Conservation (phyloP, 2,329 filamentous ascomycete genomes). For the Daldinia sp. region DNA sequence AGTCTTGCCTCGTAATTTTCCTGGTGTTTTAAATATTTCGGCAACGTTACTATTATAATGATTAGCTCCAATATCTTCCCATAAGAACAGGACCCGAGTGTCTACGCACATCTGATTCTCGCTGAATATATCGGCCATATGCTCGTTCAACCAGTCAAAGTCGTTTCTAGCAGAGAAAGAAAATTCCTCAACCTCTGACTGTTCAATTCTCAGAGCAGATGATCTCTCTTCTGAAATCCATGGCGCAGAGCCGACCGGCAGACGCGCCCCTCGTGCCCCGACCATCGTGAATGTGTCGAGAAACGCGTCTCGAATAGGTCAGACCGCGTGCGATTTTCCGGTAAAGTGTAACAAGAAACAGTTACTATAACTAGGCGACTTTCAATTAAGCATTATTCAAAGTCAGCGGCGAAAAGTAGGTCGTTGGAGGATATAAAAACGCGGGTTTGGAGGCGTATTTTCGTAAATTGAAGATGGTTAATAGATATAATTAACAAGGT, state of each 20-base stretch:
- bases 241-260: slow-evolving; percentile 79
- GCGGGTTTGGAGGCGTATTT: slow-evolving; percentile 12
- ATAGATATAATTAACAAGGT: slow-evolving; percentile 22
- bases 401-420: slow-evolving; percentile 8
- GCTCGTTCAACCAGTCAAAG: slow-evolving; percentile 97
- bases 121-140: slow-evolving; percentile 94
- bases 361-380: slow-evolving; percentile 5
- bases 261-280: slow-evolving; percentile 55
- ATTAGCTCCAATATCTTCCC: slow-evolving; percentile 42
- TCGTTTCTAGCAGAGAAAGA: slow-evolving; percentile 92
- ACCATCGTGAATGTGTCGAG: slow-evolving; percentile 43
- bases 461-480: slow-evolving; percentile 14
- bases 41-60: slow-evolving; percentile 74
- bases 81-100: neutral
- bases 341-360: slow-evolving; percentile 4
- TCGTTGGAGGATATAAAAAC: slow-evolving; percentile 10
- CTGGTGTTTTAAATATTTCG: slow-evolving; percentile 95
- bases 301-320: slow-evolving; percentile 39
- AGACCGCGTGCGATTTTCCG: slow-evolving; percentile 31
- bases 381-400: slow-evolving; percentile 40
- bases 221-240: slow-evolving; percentile 89
- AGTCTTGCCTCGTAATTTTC: slow-evolving; percentile 83
- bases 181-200: slow-evolving; percentile 91
- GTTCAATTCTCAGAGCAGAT: slow-evolving; percentile 76
- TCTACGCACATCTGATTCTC: slow-evolving; percentile 81